These are phyloP conservation scores for Populus tremula DNA, from an alignment of 345 rosid species.

Conservation along the genomic window DNA sequence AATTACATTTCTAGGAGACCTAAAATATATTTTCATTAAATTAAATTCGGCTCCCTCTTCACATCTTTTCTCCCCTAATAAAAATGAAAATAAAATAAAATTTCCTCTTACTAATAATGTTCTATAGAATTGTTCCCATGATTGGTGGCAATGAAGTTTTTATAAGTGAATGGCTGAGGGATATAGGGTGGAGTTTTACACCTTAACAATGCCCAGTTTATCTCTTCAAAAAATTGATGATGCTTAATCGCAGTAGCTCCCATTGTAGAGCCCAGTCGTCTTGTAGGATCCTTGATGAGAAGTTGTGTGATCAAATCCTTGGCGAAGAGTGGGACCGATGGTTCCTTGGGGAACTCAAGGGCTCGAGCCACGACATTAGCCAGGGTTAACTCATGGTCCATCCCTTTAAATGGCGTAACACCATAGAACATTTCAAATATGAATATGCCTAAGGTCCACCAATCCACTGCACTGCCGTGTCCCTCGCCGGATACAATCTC, in stretches of 20 bases:
- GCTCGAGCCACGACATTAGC: conserved; percentile 65
- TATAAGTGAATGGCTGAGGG: conserved; percentile 25
- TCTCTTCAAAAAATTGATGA: conserved; percentile 50
- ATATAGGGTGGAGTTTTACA: conserved; percentile 47
- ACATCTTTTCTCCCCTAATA: neutral
- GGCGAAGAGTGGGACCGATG: conserved; percentile 34
- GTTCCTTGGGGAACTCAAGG: conserved; percentile 62
- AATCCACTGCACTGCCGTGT: conserved; percentile 66
- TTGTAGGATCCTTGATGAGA: conserved; percentile 45
- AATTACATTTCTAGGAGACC: neutral
- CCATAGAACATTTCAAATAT: conserved; percentile 56
- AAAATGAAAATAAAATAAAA: no score
- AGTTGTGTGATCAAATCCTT: conserved; percentile 57
- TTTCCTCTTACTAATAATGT: neutral
- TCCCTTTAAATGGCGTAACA: conserved; percentile 53
- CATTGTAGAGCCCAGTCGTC: conserved; percentile 56
- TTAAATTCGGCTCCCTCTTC: neutral
- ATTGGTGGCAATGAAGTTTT: neutral
- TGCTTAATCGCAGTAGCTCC: conserved; percentile 53
- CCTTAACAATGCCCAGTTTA: conserved; percentile 64
- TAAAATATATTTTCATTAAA: neutral
- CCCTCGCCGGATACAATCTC: conserved; percentile 66
- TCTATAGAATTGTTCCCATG: neutral
- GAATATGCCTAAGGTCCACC: conserved; percentile 72
- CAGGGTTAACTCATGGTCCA: conserved; percentile 53